phyloP scores from a whole-genome alignment of 2,329 filamentous ascomycete genomes.

The Cadophora sp. region DNA sequence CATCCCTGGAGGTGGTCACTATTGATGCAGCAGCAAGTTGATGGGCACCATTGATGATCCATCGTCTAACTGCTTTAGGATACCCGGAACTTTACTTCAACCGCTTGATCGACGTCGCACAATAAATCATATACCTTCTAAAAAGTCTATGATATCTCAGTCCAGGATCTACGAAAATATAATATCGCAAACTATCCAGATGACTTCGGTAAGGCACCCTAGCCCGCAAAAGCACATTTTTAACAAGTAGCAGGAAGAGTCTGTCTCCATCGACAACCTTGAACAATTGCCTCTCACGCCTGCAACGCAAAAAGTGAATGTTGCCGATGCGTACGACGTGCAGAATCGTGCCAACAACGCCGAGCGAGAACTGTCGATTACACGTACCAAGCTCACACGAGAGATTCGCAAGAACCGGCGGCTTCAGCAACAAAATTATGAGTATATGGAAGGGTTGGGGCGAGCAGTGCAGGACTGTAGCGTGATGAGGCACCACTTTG shows the following conservation, averaged over 20 bases:
- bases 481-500: slow-evolving; percentile 20
- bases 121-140: slow-evolving; percentile 4
- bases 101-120: background rate
- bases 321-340: slow-evolving; percentile 28
- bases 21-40: background rate
- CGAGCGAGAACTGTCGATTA: slow-evolving; percentile 27
- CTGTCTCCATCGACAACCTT: slow-evolving; percentile 9
- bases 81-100: slow-evolving; percentile 7
- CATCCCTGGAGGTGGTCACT: background rate
- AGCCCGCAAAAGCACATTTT: slow-evolving; percentile 11
- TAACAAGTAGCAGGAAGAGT: slow-evolving; percentile 14
- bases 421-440: slow-evolving; percentile 23
- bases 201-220: slow-evolving; percentile 3
- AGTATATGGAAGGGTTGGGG: slow-evolving; percentile 24
- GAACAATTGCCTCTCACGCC: slow-evolving; percentile 25
- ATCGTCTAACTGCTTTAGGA: slow-evolving; percentile 8
- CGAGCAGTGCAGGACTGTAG: slow-evolving; percentile 19
- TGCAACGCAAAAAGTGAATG: slow-evolving; percentile 25
- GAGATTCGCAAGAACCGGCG: slow-evolving; percentile 25
- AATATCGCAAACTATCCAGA: slow-evolving; percentile 7
- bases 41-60: background rate
- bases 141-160: background rate
- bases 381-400: slow-evolving; percentile 21
- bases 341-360: slow-evolving; percentile 24
- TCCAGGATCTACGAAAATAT: background rate